Percentiles rank a stretch among this genome's conserved stretches.
Evolutionary conservation across 805 yeast genomes (phyloP).

Genomic region (Barnettozyma pratensis): DNA sequence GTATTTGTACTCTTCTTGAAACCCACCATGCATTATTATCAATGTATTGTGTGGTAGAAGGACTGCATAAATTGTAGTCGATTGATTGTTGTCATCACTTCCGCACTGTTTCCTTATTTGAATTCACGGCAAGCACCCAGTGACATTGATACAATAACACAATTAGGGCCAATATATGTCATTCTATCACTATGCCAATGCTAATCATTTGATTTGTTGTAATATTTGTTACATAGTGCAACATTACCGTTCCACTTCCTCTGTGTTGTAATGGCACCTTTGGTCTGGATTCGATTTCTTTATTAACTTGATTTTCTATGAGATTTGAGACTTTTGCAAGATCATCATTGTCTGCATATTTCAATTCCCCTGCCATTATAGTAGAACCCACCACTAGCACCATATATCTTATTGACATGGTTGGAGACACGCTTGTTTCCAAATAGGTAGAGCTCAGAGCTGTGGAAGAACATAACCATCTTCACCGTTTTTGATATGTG

Average conservation of each 20-base stretch:
- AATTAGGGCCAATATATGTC: slow-evolving; percentile 68
- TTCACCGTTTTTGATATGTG: slow-evolving; percentile 37
- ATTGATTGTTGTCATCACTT: slow-evolving; percentile 21
- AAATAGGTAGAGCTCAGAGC: slow-evolving; percentile 59
- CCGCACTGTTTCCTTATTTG: slow-evolving; percentile 39
- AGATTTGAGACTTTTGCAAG: slow-evolving; percentile 36
- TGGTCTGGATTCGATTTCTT: slow-evolving; percentile 27
- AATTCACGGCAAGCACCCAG: slow-evolving; percentile 70
- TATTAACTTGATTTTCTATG: slow-evolving; percentile 36
- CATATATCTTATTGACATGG: slow-evolving; percentile 42
- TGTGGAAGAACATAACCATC: slow-evolving; percentile 35
- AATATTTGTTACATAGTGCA: slow-evolving; percentile 54
- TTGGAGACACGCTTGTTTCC: slow-evolving; percentile 57
- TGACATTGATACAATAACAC: slow-evolving; percentile 60
- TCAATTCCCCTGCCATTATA: slow-evolving; percentile 39
- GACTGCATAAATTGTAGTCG: slow-evolving; percentile 38
- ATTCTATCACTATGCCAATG: slow-evolving; percentile 78
- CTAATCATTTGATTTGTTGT: slow-evolving; percentile 42
- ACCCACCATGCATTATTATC: slow-evolving; percentile 70
- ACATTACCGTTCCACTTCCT: slow-evolving; percentile 47
- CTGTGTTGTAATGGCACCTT: slow-evolving; percentile 34
- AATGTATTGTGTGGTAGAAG: slow-evolving; percentile 70
- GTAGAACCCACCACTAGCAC: slow-evolving; percentile 16
- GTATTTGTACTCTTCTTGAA: slow-evolving; percentile 65
- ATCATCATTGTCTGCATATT: slow-evolving; percentile 33